Base-by-base conservation (phyloP, 441 rosid species). In the Heliophila coronopifolia region DNA sequence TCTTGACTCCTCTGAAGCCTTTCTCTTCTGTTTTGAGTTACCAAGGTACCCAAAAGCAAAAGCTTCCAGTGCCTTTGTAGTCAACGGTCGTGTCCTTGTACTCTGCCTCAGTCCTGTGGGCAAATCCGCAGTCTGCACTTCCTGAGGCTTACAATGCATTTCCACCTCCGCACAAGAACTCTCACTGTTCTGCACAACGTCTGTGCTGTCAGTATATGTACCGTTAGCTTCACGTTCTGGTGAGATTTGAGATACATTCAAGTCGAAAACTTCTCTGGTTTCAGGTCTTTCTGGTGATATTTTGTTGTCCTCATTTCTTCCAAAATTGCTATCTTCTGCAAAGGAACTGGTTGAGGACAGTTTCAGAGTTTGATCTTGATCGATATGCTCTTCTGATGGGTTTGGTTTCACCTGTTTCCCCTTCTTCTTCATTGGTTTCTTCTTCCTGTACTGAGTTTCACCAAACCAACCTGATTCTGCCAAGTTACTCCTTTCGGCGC, bases 231-330 rank as follows among this genome's bases (percentile, higher is more conserved):
- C 77, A 13, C 46, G 55, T 45, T 72, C 78, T 23, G 61, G 49
- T 54, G 77, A 67, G 43, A 72, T 63, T 45, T 63, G 78, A 24
- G 81, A 77, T 28, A 77, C 46, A 44, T 78, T 86, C 68, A 78
- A 68, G 64, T 83, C 79, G 12, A 83, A 70, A 47, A 59, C 50
- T 46, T 70, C 47, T 11, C 63, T 69, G 27, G 42, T 36, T 42
- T 57, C 67, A 44, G 13, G 47, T 38, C 54, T 66, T 27, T 46
- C 72, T 4, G 37, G 54, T 44, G 67, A 73, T 28, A 39, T 51
- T 60, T 67, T 63, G 18, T 35, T 19, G 39, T 59, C 75, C 51
- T 68, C 70, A 14, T 68, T 68, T 59, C 64, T 58, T 68, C 50
- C 59, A 40, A 51, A 65, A n/a, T 59, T 62, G 63, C 66, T 45